A percentile compares a stretch with the other conserved stretches of the same genome.
Conservation (phyloP, 352 stramenopile genomes). For the Phytophthora aleatoria region DNA sequence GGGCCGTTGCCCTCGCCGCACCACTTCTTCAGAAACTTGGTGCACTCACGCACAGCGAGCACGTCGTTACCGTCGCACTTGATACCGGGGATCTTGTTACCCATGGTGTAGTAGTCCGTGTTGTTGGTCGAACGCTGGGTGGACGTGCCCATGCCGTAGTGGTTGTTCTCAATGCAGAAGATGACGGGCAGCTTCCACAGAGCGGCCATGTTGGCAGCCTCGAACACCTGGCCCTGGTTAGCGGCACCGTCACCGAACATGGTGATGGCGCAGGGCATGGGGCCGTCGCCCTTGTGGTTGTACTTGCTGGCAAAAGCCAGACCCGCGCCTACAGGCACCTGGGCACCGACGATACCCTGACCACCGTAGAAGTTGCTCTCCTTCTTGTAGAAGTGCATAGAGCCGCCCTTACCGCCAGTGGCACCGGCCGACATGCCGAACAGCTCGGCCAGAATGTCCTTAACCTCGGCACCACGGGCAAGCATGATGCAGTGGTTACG, state of each 20-base stretch:
- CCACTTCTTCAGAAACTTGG: slow-evolving; percentile 97
- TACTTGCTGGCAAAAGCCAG: slow-evolving; percentile 99
- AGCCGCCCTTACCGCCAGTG: slow-evolving; percentile 97
- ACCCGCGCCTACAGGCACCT: slow-evolving; percentile 98
- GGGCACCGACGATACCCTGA: slow-evolving; percentile 98
- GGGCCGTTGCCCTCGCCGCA: slow-evolving; percentile 96
- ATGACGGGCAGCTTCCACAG: slow-evolving; percentile 99
- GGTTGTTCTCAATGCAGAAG: slow-evolving; percentile 99
- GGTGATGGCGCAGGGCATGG: slow-evolving; percentile 94
- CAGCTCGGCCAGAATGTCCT: slow-evolving; percentile 95
- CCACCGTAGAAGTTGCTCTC: slow-evolving; percentile 98
- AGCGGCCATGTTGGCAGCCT: slow-evolving; percentile 97
- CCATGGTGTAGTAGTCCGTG: slow-evolving; percentile 99
- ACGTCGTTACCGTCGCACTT: slow-evolving; percentile 99
- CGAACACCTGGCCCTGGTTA: slow-evolving; percentile 99
- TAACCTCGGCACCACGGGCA: slow-evolving; percentile 93
- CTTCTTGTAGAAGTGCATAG: slow-evolving; percentile 99
- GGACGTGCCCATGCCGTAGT: slow-evolving; percentile 99
- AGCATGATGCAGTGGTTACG: slow-evolving; percentile 99
- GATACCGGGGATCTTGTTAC: slow-evolving; percentile 99
- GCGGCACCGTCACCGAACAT: slow-evolving; percentile 99
- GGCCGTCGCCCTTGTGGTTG: slow-evolving; percentile 91
- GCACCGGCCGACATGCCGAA: slow-evolving; percentile 94
- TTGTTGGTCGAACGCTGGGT: slow-evolving; percentile 97
- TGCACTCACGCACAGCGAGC: slow-evolving; percentile 95